phyloP scores from a whole-genome alignment of 2,329 filamentous ascomycete species.

The Claviceps arundinis region DNA sequence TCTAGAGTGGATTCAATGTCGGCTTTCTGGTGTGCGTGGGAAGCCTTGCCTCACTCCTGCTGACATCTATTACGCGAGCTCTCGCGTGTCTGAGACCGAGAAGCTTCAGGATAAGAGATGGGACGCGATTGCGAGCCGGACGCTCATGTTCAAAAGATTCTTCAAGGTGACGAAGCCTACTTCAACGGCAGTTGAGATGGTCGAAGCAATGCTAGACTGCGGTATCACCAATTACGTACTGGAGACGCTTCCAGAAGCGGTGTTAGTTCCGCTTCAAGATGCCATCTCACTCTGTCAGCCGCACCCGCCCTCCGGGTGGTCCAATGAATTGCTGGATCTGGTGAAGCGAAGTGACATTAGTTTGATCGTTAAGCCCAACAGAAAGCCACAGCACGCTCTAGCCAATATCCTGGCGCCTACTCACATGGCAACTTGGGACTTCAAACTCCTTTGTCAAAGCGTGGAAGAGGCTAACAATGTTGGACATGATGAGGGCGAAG shows the following conservation, averaged over 20 bases:
- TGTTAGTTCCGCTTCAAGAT: slow-evolving; percentile 71
- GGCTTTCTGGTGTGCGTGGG: slow-evolving; percentile 25
- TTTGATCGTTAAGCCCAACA: slow-evolving; percentile 40
- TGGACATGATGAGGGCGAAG: slow-evolving; percentile 64
- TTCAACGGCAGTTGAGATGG: slow-evolving; percentile 45
- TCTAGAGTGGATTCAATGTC: slow-evolving; percentile 40
- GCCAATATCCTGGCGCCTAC: slow-evolving; percentile 38
- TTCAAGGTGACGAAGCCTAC: slow-evolving; percentile 43
- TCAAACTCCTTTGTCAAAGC: slow-evolving; percentile 61
- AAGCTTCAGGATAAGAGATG: slow-evolving; percentile 26
- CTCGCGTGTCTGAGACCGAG: slow-evolving; percentile 22
- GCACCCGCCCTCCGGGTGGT: slow-evolving; percentile 69
- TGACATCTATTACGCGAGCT: slow-evolving; percentile 30
- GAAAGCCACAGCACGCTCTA: slow-evolving; percentile 17
- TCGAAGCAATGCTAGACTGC: slow-evolving; percentile 60
- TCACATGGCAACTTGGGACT: slow-evolving; percentile 58
- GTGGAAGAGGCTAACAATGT: slow-evolving; percentile 45
- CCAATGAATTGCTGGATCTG: slow-evolving; percentile 54
- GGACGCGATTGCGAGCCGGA: slow-evolving; percentile 47
- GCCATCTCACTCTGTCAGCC: slow-evolving; percentile 73
- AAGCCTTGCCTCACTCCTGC: slow-evolving; percentile 28
- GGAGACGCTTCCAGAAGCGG: slow-evolving; percentile 72
- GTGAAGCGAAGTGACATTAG: slow-evolving; percentile 74
- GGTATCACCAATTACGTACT: slow-evolving; percentile 55
- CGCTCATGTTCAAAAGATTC: slow-evolving; percentile 54